Evolutionary conservation across 2,329 filamentous ascomycete genomes (phyloP).

Genomic region (Thermomyces lanuginosus): DNA sequence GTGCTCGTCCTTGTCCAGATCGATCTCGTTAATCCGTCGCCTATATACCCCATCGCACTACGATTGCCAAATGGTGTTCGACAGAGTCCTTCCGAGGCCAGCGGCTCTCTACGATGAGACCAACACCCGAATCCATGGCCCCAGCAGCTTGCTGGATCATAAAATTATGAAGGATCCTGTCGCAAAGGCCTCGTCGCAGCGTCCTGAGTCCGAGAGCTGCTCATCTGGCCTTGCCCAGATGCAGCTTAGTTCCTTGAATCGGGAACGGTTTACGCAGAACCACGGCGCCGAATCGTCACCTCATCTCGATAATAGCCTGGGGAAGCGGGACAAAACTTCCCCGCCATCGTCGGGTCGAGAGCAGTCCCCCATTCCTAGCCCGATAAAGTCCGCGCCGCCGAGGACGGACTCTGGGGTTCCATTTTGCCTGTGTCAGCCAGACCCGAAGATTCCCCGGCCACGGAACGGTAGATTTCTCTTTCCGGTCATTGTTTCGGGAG

Average conservation of each 20-base stretch:
- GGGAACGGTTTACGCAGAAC: slow-evolving; percentile 12
- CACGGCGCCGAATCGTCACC: too few species aligned
- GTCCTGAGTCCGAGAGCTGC: slow-evolving; percentile 3
- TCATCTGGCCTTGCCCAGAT: slow-evolving; percentile 6
- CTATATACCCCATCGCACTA: slow-evolving; percentile 8
- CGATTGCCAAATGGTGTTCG: slow-evolving; percentile 26
- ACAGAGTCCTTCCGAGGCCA: slow-evolving; percentile 31
- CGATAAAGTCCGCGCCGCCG: slow-evolving; percentile 17
- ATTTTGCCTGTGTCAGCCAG: slow-evolving; percentile 53
- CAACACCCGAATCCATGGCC: slow-evolving; percentile 15
- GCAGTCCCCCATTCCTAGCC: slow-evolving; percentile 18
- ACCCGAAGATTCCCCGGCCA: slow-evolving; percentile 54
- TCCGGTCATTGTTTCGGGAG: background rate
- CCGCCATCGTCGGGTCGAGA: too few species aligned
- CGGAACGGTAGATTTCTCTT: slow-evolving; percentile 46
- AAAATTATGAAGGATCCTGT: slow-evolving; percentile 26
- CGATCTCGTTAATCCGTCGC: slow-evolving; percentile 9
- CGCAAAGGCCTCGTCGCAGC: slow-evolving; percentile 1
- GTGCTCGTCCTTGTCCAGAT: too few species aligned
- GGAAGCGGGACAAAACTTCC: too few species aligned
- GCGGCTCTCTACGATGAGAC: slow-evolving; percentile 26
- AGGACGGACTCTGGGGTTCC: too few species aligned
- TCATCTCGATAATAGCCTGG: too few species aligned
- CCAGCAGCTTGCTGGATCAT: slow-evolving; percentile 24
- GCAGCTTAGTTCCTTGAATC: slow-evolving; percentile 15